phyloP scores from a whole-genome alignment of 2,329 filamentous ascomycete genomes.

The Shiraia sp. region DNA sequence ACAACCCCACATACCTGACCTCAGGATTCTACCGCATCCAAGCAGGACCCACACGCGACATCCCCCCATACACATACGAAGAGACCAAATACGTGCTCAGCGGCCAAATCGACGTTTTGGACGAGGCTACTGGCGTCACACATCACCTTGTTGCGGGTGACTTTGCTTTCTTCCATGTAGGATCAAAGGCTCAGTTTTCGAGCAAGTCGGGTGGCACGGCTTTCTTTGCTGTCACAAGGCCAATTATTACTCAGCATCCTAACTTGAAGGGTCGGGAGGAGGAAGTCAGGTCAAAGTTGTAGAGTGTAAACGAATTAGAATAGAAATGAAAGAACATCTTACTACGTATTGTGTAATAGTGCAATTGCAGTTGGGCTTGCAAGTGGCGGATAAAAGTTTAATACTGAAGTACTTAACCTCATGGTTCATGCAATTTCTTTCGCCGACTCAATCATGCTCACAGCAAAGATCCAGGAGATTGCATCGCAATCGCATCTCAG shows the following conservation, averaged over 20 bases:
- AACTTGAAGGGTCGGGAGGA: conserved; percentile 24
- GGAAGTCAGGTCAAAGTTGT: conserved; percentile 15
- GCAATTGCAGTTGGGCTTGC: too few relatives aligned
- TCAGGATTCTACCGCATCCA: conserved; percentile 33
- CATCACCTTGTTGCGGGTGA: conserved; percentile 30
- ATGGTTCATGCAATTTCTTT: too few relatives aligned
- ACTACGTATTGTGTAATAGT: too few relatives aligned
- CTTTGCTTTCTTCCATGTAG: conserved; percentile 32
- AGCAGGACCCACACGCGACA: conserved; percentile 22
- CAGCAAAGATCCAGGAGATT: too few relatives aligned
- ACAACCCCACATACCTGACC: conserved; percentile 26
- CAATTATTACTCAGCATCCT: conserved; percentile 21
- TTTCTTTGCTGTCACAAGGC: conserved; percentile 29
- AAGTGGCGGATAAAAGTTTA: too few relatives aligned
- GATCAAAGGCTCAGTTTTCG: conserved; percentile 26
- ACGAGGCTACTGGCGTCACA: conserved; percentile 28
- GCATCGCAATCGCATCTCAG: too few relatives aligned
- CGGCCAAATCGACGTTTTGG: conserved; percentile 29
- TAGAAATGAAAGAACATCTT: too few relatives aligned
- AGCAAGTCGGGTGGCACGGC: conserved; percentile 25
- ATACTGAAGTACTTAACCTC: too few relatives aligned
- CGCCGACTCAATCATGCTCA: too few relatives aligned
- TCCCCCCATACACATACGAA: conserved; percentile 26
- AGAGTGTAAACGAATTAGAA: too few relatives aligned
- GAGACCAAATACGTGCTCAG: conserved; percentile 31